These are phyloP conservation scores for Saccharomyces hybrid DNA, from an alignment of 1,139 yeast genomes.

Conservation along the genomic window DNA sequence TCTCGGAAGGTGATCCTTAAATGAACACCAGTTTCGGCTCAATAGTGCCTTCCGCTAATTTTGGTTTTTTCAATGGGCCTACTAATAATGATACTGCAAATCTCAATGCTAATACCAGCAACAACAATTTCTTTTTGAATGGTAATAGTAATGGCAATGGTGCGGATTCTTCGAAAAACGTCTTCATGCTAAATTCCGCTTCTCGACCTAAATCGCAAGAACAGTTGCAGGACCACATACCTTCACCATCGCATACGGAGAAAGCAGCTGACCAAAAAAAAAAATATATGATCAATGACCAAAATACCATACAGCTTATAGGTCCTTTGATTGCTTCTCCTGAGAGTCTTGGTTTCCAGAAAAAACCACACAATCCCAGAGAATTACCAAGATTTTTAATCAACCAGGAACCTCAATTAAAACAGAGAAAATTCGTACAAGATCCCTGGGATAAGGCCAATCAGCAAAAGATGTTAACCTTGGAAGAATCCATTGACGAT, in stretches of 20 bases:
- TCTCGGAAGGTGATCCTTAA: neutral
- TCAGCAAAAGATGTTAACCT: constrained; percentile 39
- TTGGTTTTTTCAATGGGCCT: constrained; percentile 10
- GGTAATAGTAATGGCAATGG: neutral
- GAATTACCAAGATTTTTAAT: constrained; percentile 33
- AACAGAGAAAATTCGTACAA: constrained; percentile 24
- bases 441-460: constrained; percentile 53
- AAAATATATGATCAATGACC: neutral
- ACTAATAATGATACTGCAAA: constrained; percentile 2
- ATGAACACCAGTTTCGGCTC: constrained; percentile 6
- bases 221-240: neutral
- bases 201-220: neutral
- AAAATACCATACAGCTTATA: neutral
- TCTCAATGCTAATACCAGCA: neutral
- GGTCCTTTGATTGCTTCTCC: constrained; percentile 17
- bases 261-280: neutral
- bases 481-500: constrained; percentile 40
- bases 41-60: constrained; percentile 5
- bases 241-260: neutral
- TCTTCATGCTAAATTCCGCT: neutral
- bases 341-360: constrained; percentile 15
- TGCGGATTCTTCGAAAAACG: neutral
- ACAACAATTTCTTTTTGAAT: constrained; percentile 3
- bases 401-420: constrained; percentile 33
- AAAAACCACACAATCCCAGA: constrained; percentile 17